Percentiles rank a stretch among this genome's conserved stretches.
Evolutionary conservation across 805 yeast genomes (phyloP).

Genomic region (Candida khao-thaluensis): DNA sequence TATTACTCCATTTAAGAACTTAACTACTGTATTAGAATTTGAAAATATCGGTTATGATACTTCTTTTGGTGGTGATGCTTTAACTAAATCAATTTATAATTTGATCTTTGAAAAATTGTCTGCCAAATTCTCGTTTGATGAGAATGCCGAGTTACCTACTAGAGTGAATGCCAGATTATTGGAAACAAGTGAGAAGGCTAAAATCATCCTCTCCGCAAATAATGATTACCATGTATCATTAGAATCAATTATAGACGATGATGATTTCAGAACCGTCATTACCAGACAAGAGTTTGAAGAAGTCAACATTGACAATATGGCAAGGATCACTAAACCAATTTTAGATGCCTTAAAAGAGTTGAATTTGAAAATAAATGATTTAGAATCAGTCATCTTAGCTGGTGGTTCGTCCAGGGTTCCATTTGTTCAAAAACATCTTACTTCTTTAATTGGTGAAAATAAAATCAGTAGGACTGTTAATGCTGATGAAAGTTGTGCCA

Average conservation of each 20-base stretch:
- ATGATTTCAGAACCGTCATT: conserved; percentile 67
- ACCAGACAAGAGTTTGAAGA: conserved; percentile 82
- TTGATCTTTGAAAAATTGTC: conserved; percentile 61
- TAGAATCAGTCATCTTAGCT: conserved; percentile 69
- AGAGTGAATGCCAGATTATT: conserved; percentile 66
- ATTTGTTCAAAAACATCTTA: conserved; percentile 65
- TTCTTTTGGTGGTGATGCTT: conserved; percentile 70
- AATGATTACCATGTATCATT: conserved; percentile 71
- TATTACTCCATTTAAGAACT: conserved; percentile 44
- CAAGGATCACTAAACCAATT: conserved; percentile 55
- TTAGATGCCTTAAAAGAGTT: conserved; percentile 45
- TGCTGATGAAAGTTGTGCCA: conserved; percentile 92
- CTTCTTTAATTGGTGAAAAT: conserved; percentile 48
- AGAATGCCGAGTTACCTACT: conserved; percentile 45
- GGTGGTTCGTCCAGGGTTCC: conserved; percentile 96
- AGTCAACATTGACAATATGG: conserved; percentile 41
- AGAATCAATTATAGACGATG: conserved; percentile 71
- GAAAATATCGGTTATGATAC: conserved; percentile 71
- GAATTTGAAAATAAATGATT: conserved; percentile 29
- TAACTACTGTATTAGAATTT: conserved; percentile 51
- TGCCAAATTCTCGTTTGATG: conserved; percentile 33
- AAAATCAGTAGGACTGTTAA: conserved; percentile 78
- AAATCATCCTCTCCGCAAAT: conserved; percentile 84
- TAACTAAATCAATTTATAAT: conserved; percentile 66
- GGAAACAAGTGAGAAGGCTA: conserved; percentile 87